Percentiles rank a stretch among this genome's conserved stretches.
Evolutionary conservation across 257 asterid species (phyloP).

Genomic region (Solanum ahanhuiri): DNA sequence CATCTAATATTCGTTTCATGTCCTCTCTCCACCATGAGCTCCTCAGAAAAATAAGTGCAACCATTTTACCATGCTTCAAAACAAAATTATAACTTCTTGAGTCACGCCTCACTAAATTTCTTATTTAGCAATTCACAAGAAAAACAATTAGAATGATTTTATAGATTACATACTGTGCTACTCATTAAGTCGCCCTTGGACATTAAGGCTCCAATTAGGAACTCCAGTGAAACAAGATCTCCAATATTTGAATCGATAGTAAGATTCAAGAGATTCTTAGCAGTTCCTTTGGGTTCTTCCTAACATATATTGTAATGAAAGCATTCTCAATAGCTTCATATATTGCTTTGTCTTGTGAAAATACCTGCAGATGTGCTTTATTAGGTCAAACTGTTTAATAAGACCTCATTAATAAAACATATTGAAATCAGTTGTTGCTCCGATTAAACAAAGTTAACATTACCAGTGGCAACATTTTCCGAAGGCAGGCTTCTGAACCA

Average conservation of each 20-base stretch:
- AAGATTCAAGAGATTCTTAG: constrained; percentile 49
- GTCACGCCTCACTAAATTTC: background rate
- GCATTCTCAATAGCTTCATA: constrained; percentile 95
- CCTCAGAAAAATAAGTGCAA: background rate
- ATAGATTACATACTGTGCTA: constrained; percentile 46
- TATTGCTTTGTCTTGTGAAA: constrained; percentile 87
- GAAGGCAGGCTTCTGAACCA: too few species aligned
- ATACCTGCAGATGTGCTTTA: constrained; percentile 37
- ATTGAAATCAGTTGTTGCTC: too few species aligned
- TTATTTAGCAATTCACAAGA: background rate
- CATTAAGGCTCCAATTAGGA: constrained; percentile 64
- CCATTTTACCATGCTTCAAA: background rate
- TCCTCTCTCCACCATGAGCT: background rate
- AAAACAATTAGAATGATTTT: background rate
- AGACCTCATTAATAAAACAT: too few species aligned
- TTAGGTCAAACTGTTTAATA: constrained; percentile 1
- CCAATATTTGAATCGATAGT: constrained; percentile 85
- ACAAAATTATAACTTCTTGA: background rate
- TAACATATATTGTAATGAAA: constrained; percentile 64
- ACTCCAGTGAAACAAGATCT: constrained; percentile 86
- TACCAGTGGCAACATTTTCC: too few species aligned
- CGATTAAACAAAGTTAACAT: too few species aligned
- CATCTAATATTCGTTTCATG: background rate
- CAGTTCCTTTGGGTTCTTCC: constrained; percentile 64
- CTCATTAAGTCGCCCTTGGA: constrained; percentile 76